Evolutionary conservation across 2,329 filamentous ascomycete species (phyloP), one percentile per base, ranked within the genome.

Genomic region (Arthrocladium fulminans): DNA sequence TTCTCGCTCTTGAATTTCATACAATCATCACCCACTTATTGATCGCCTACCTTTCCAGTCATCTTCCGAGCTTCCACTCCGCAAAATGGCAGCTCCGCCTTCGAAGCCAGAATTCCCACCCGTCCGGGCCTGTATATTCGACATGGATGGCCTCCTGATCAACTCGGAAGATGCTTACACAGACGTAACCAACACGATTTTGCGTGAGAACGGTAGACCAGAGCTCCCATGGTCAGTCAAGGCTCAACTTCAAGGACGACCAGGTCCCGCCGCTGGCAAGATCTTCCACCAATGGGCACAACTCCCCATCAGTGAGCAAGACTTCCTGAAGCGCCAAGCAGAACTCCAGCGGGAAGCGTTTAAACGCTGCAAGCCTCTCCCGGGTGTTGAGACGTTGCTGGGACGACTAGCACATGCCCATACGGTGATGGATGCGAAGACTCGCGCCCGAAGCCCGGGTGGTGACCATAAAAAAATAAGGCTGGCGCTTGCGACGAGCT

Each of bases 81-180:
- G 10, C 13, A 35, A n/a, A 5, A 35, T 35, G 32, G 13, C 32
- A 35, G 32, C 32, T 35, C n/a, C 6, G 6, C 6, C 6, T 7
- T 35, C 32, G 13, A 7, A 10, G 27, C 42, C 23, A 60, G 87
- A 84, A 63, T 82, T 88, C 66, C 84, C 86, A 17, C 81, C 84
- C 40, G 76, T 97, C 51, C 79, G 88, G 58, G 92, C 90, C 58
- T 96, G 89, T 67, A 82, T 98, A 56, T 97, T 98, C 66, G 92
- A 98, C 73, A 96, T 97, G 89, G 92, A 98, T 67, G 92, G 92
- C 52, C 83, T 98, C 29, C 79, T 98, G 17, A 85, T 98, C 63
- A 83, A 97, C 68, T 88, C 86, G 27, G 92, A 97, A 72, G 92
- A 97, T 62, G 72, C 80, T 50, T 97, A 97, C 73, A 92, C 88